Conservation (phyloP, 352 stramenopile genomes). For the Aphanomyces stellatus region DNA sequence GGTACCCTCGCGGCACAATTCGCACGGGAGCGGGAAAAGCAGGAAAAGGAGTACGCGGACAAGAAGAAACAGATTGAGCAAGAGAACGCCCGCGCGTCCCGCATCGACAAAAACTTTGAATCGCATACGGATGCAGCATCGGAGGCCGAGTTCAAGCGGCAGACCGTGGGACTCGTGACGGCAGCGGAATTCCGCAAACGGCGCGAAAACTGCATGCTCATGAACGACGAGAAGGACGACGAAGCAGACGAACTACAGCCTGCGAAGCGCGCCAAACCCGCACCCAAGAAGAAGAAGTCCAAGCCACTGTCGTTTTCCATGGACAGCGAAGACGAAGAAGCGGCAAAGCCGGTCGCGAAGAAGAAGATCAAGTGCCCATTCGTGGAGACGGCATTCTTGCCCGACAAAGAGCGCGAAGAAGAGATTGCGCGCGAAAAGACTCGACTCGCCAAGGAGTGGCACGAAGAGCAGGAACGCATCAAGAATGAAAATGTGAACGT, state of each 20-base stretch:
- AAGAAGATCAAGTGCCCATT: slow-evolving; percentile 88
- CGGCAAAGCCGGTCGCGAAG: slow-evolving; percentile 27
- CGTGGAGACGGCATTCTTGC: slow-evolving; percentile 93
- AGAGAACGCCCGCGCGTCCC: slow-evolving; percentile 60
- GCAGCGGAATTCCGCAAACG: slow-evolving; percentile 90
- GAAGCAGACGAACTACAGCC: slow-evolving; percentile 12
- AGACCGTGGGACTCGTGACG: slow-evolving; percentile 90
- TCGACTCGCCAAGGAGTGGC: slow-evolving; percentile 87
- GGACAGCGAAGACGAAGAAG: slow-evolving; percentile 70
- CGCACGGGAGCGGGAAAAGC: slow-evolving; percentile 86
- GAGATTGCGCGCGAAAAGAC: slow-evolving; percentile 67
- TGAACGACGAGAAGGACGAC: slow-evolving; percentile 23
- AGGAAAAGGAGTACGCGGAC: slow-evolving; percentile 91
- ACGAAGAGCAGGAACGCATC: slow-evolving; percentile 87
- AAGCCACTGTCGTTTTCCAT: slow-evolving; percentile 59
- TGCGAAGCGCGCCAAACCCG: slow-evolving; percentile 47
- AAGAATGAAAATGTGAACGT: slow-evolving; percentile 57
- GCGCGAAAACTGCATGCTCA: slow-evolving; percentile 64
- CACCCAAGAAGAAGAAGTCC: slow-evolving; percentile 67
- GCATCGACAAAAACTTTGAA: slow-evolving; percentile 90
- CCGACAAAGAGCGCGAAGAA: slow-evolving; percentile 88
- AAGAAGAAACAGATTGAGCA: slow-evolving; percentile 88
- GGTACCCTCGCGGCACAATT: slow-evolving; percentile 85
- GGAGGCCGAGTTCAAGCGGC: slow-evolving; percentile 82
- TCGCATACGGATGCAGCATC: slow-evolving; percentile 59